Conservation (phyloP, 129 eudicot species). For the Solidago caesia region DNA sequence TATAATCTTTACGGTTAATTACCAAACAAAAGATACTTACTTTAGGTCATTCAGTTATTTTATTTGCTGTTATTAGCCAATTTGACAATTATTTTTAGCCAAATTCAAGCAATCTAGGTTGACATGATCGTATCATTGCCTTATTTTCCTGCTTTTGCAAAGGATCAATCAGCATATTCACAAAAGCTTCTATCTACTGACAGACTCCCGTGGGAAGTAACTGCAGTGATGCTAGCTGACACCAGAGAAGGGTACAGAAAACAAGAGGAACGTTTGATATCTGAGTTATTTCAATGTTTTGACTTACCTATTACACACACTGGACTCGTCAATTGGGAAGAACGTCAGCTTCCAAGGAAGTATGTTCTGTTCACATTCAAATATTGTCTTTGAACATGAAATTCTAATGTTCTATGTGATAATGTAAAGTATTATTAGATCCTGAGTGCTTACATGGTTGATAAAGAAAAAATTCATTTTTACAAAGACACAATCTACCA, state of each 20-base stretch:
- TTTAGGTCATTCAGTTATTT: background rate
- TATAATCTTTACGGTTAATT: background rate
- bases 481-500: background rate
- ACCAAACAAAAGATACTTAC: background rate
- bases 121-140: slow-evolving; percentile 5
- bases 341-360: slow-evolving; percentile 81
- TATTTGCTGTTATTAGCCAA: background rate
- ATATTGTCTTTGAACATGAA: background rate
- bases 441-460: background rate
- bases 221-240: slow-evolving; percentile 93
- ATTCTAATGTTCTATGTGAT: slow-evolving; percentile 9
- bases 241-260: slow-evolving; percentile 65
- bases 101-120: background rate
- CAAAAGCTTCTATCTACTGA: slow-evolving; percentile 20
- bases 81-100: background rate
- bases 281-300: slow-evolving; percentile 47
- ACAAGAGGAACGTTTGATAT: slow-evolving; percentile 63
- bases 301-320: slow-evolving; percentile 29
- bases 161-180: background rate
- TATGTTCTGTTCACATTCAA: slow-evolving; percentile 27
- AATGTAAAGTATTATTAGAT: background rate
- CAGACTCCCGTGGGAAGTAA: slow-evolving; percentile 94
- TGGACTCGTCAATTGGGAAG: slow-evolving; percentile 73
- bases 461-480: background rate
- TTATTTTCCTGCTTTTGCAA: background rate